Conservation (phyloP, 129 eudicot species). For the carrot (Daucus carota) region DNA sequence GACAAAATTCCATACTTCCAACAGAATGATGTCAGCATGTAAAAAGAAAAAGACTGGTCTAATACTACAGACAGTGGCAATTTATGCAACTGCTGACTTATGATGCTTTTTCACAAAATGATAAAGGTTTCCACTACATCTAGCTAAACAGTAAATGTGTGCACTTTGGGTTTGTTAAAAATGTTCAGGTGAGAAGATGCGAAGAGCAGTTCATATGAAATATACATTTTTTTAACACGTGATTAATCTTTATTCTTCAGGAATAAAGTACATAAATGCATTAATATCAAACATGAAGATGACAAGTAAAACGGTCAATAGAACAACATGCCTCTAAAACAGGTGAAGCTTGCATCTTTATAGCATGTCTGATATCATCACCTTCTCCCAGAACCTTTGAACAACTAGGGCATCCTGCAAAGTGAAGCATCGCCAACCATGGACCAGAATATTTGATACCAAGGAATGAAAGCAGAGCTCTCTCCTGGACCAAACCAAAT, state of each 20-base stretch:
- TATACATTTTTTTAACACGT: neutral
- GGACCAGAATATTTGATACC: conserved; percentile 48
- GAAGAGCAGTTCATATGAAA: neutral
- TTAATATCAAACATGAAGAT: neutral
- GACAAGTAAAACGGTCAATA: neutral
- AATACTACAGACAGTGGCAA: neutral
- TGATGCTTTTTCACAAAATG: neutral
- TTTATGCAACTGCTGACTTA: neutral
- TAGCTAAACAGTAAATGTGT: neutral
- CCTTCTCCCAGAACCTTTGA: conserved; percentile 49
- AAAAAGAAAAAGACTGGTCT: no score
- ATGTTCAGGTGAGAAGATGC: neutral
- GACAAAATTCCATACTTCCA: neutral
- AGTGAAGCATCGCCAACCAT: conserved; percentile 50
- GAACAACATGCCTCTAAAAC: conserved; percentile 57
- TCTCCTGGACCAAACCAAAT: conserved; percentile 56
- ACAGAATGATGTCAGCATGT: neutral
- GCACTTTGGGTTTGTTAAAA: neutral
- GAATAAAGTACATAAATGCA: neutral
- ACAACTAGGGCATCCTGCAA: conserved; percentile 73
- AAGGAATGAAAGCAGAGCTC: conserved; percentile 46
- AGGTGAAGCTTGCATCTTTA: conserved; percentile 41
- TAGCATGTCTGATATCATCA: conserved; percentile 40
- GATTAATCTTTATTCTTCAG: neutral
- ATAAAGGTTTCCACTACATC: neutral